Base-by-base conservation (phyloP, 179 eudicot species). In the Camellia oleifera region DNA sequence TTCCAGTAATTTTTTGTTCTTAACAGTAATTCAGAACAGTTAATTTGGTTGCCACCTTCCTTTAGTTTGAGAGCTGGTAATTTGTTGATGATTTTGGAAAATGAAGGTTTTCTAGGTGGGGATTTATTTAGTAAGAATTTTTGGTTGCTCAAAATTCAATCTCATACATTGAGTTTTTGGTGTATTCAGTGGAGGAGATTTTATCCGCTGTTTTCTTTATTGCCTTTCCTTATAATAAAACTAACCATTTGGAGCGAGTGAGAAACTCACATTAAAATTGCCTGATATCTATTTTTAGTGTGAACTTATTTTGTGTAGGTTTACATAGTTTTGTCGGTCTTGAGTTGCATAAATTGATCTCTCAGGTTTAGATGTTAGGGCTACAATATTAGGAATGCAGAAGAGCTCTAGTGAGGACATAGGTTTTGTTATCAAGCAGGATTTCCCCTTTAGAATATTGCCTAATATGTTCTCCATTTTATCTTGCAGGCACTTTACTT, bases 401-500 rank as follows among this genome's bases (percentile, higher is more conserved):
- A 54, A 54, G 5, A 72, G 11, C 46, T 12, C 1, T 15, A 17
- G 0, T 9, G 44, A 40, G 45, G 63, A 32, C 18, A 13, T 73
- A 14, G 74, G 56, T 75, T 75, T 60, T 69, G 65, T 74, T 75
- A 52, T 14, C 61, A 69, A 67, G 75, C 44, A 7, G 32, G 79
- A 65, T 45, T 56, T 8, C 18, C 57, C 54, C 23, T 45, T 72
- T 3, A 68, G 62, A 70, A 42, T 26, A 26, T 44, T 68, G 44
- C 32, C 68, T 72, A 56, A 54, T 46, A 15, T 42, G 54, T 62
- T 26, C 13, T 60, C 11, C 50, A 45, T 23, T 75, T 74, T 69
- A 60, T 61, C 77, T 69, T 88, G 81, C 94, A 95, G 98, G 94
- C 99, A 17, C 92, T 95, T 18, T 94, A 93, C 78, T 95, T 92